Evolutionary conservation across 2,329 filamentous ascomycete genomes (phyloP).

Genomic region (Alternaria alternata): DNA sequence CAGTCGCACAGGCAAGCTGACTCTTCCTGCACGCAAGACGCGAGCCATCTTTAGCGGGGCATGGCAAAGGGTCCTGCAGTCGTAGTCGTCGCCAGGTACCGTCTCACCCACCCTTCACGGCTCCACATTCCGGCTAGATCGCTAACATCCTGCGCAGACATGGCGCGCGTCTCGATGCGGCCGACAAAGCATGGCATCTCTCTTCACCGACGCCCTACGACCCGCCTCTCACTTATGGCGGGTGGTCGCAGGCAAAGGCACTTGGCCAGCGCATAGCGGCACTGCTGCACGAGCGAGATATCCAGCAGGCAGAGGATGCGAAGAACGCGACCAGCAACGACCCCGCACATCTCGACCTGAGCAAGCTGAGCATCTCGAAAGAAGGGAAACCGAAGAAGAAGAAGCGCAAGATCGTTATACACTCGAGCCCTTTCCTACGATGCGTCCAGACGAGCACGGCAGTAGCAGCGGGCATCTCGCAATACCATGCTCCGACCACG

Average conservation of each 20-base stretch:
- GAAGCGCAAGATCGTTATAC: conserved; percentile 81
- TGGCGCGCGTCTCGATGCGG: conserved; percentile 90
- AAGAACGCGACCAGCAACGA: conserved; percentile 28
- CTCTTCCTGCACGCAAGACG: conserved; percentile 22
- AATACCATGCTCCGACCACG: conserved; percentile 59
- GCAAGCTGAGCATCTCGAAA: conserved; percentile 27
- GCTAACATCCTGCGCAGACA: conserved; percentile 65
- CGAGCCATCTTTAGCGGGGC: conserved; percentile 25
- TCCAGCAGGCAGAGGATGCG: conserved; percentile 52
- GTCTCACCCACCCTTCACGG: conserved; percentile 17
- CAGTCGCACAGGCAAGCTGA: conserved; percentile 16
- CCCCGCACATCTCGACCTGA: conserved; percentile 32
- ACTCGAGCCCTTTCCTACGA: conserved; percentile 91
- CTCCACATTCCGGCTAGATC: conserved; percentile 11
- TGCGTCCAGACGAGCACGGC: conserved; percentile 92
- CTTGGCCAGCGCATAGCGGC: conserved; percentile 85
- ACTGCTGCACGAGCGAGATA: conserved; percentile 65
- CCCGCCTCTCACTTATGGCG: conserved; percentile 91
- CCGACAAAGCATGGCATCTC: conserved; percentile 94
- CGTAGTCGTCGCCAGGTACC: conserved; percentile 60
- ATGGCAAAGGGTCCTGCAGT: conserved; percentile 59
- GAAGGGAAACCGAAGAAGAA: conserved; percentile 53
- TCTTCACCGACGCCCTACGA: conserved; percentile 95
- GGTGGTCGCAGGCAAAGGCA: conserved; percentile 85
- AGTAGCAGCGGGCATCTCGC: conserved; percentile 83